Conservation (phyloP, 1,139 yeast genomes). For the Saccharomyces uvarum region DNA sequence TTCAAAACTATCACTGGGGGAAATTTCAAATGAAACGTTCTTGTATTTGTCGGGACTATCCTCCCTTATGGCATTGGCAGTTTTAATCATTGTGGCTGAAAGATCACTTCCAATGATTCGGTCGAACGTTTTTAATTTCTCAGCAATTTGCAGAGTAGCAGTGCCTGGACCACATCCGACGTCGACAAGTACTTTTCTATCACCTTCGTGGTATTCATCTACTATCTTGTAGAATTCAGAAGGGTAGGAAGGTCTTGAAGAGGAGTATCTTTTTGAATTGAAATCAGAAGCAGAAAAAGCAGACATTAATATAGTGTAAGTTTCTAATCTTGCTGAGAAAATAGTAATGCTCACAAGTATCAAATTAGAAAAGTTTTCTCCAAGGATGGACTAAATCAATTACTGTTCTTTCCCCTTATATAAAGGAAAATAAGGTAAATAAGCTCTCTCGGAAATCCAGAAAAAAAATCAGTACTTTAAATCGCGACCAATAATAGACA, state of each 20-base stretch:
- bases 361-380: background rate
- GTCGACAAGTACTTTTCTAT: slow-evolving; percentile 43
- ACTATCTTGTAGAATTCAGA: slow-evolving; percentile 43
- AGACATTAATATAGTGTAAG: slow-evolving; percentile 37
- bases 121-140: slow-evolving; percentile 32
- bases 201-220: slow-evolving; percentile 35
- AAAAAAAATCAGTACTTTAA: background rate
- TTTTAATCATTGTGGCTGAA: slow-evolving; percentile 52
- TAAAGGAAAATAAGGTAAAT: background rate
- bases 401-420: background rate
- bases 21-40: slow-evolving; percentile 18
- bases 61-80: slow-evolving; percentile 32
- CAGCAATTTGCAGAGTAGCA: slow-evolving; percentile 49
- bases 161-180: slow-evolving; percentile 82
- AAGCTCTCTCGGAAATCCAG: background rate
- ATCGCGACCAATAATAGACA: background rate
- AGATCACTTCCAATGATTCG: slow-evolving; percentile 59
- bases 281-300: slow-evolving; percentile 55
- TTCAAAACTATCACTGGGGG: slow-evolving; percentile 33
- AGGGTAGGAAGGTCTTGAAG: slow-evolving; percentile 63
- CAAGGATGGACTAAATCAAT: background rate
- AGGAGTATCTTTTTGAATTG: slow-evolving; percentile 50
- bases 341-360: background rate
- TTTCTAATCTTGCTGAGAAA: background rate
- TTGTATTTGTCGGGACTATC: background rate